Conservation (phyloP, 345 rosid species). For the Brassica rapa region DNA sequence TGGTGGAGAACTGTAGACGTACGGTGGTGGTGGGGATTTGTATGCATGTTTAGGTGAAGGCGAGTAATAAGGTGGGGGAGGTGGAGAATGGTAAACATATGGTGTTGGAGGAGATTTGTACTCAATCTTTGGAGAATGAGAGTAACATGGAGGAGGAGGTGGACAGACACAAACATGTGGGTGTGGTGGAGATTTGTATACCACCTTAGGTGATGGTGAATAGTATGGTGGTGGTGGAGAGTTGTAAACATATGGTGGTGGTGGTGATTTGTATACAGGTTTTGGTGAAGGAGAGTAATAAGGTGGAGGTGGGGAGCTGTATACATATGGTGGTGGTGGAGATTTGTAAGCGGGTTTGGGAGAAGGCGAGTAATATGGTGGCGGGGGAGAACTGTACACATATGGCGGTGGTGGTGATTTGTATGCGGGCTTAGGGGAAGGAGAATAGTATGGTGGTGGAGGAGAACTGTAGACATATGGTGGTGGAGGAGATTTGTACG, state of each 20-base stretch:
- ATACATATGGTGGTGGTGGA: conserved; percentile 3
- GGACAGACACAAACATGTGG: not conserved
- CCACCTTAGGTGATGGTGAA: not conserved
- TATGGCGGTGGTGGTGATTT: conserved; percentile 12
- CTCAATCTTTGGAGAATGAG: not conserved
- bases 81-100: not conserved
- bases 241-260: not conserved
- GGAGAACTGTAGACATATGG: conserved; percentile 1
- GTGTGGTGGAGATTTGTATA: conserved; percentile 17
- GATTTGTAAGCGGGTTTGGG: not conserved
- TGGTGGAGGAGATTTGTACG: not conserved
- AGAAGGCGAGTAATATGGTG: conserved; percentile 7
- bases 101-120: conserved; percentile 21
- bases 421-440: not conserved
- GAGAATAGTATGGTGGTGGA: not conserved
- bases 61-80: not conserved
- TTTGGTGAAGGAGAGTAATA: not conserved
- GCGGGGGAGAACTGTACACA: not conserved
- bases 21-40: conserved; percentile 8
- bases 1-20: not conserved
- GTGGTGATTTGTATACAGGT: not conserved
- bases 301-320: not conserved
- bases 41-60: not conserved
- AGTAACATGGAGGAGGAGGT: not conserved
- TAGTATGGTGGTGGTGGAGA: conserved; percentile 13